Percentiles rank a stretch among this genome's conserved stretches.
phyloP scores from a whole-genome alignment of 2,329 filamentous ascomycete species.

The Bertia moriformis region DNA sequence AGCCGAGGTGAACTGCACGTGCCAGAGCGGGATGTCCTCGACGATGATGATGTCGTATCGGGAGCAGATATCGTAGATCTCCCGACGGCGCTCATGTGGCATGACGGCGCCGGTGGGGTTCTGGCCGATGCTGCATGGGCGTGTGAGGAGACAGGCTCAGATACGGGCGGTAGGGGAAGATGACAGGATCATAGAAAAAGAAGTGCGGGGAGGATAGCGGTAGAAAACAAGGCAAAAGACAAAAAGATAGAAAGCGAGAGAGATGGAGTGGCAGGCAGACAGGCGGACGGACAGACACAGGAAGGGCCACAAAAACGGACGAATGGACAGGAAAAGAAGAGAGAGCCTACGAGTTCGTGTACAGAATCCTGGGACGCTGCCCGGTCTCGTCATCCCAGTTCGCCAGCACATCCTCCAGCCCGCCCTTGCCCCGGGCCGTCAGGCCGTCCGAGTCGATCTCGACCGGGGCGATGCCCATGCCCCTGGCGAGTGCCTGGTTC shows the following conservation, averaged over 20 bases:
- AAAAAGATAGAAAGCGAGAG: too few relatives aligned
- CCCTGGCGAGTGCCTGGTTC: slow-evolving; percentile 49
- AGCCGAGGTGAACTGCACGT: slow-evolving; percentile 73
- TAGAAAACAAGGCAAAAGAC: too few relatives aligned
- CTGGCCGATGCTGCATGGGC: slow-evolving; percentile 54
- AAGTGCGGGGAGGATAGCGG: too few relatives aligned
- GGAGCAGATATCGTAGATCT: slow-evolving; percentile 68
- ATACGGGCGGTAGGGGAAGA: background rate
- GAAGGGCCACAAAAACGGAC: too few relatives aligned
- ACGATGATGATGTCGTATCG: slow-evolving; percentile 80
- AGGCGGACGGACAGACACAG: too few relatives aligned
- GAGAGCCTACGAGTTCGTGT: slow-evolving; percentile 69
- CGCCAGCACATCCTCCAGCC: slow-evolving; percentile 62
- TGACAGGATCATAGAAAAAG: slow-evolving; percentile 5
- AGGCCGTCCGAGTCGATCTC: slow-evolving; percentile 70
- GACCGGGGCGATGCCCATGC: slow-evolving; percentile 60
- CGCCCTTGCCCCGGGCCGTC: slow-evolving; percentile 56
- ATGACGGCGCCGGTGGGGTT: slow-evolving; percentile 73
- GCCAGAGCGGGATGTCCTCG: slow-evolving; percentile 94
- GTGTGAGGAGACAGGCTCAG: background rate
- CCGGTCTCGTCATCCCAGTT: slow-evolving; percentile 70
- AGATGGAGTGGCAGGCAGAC: too few relatives aligned
- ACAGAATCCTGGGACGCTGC: slow-evolving; percentile 68
- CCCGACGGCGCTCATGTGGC: slow-evolving; percentile 56
- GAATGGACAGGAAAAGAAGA: too few relatives aligned